These are phyloP conservation scores for Cystofilobasidium capitatum DNA, from an alignment of 768 basidiomycete species.

Conservation along the genomic window DNA sequence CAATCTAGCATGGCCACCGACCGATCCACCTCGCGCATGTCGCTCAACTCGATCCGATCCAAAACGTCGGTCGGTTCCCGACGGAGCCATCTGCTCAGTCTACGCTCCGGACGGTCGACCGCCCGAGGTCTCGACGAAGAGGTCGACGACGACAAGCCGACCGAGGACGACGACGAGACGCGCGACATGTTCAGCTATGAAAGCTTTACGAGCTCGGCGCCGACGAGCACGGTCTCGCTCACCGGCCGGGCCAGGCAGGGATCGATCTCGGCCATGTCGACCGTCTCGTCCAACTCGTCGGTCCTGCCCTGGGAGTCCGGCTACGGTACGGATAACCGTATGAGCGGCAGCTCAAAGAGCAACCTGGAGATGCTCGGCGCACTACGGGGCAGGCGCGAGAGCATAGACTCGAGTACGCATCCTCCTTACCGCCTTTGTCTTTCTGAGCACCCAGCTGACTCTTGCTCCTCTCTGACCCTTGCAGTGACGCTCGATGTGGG, in stretches of 20 bases:
- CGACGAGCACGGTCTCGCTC: conserved; percentile 1
- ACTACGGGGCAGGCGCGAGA: conserved; percentile 14
- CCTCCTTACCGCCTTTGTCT: not conserved
- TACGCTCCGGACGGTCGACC: conserved; percentile 19
- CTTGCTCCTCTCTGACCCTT: not conserved
- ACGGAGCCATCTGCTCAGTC: conserved; percentile 13
- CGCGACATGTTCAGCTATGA: conserved; percentile 26
- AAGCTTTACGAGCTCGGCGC: conserved; percentile 12
- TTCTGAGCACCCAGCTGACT: not conserved
- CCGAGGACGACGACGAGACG: conserved; percentile 22
- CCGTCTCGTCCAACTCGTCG: conserved; percentile 28
- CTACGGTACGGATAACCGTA: conserved; percentile 31
- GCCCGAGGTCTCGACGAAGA: conserved; percentile 36
- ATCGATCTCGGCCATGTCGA: conserved; percentile 17
- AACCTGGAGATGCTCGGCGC: conserved; percentile 6
- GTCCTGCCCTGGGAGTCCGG: conserved; percentile 28
- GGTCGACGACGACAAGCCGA: conserved; percentile 29
- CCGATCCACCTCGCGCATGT: conserved; percentile 9
- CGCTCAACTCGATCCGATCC: conserved; percentile 11
- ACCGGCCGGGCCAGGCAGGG: not conserved
- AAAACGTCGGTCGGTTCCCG: conserved; percentile 26
- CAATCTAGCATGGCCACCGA: not conserved
- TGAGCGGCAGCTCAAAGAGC: not conserved
- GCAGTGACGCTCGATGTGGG: not conserved
- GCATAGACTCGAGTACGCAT: conserved; percentile 1